Conservation (phyloP, 129 eudicot species). For the Flaveria trinervia region DNA sequence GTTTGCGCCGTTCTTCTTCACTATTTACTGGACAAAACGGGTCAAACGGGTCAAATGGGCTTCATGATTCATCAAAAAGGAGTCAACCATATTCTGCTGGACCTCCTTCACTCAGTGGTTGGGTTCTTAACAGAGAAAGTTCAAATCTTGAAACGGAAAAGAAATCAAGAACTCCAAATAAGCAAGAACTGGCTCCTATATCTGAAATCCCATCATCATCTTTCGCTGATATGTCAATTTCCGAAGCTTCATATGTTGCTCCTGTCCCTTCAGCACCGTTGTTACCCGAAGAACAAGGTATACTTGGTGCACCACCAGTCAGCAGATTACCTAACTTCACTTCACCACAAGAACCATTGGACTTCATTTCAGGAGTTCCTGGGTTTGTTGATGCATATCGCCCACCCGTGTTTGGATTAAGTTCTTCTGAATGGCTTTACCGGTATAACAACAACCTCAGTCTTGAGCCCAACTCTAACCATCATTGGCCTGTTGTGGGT, state of each 20-base stretch:
- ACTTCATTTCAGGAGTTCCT: conserved; percentile 36
- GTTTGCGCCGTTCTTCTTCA: conserved; percentile 68
- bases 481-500: conserved; percentile 42
- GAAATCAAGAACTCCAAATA: conserved; percentile 37
- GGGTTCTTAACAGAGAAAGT: conserved; percentile 65
- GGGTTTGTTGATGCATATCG: conserved; percentile 55
- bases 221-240: conserved; percentile 47
- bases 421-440: conserved; percentile 86
- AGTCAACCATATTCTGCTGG: conserved; percentile 49
- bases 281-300: conserved; percentile 63
- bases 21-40: conserved; percentile 45
- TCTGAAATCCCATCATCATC: conserved; percentile 52
- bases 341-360: conserved; percentile 31
- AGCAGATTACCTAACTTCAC: conserved; percentile 32
- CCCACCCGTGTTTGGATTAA: conserved; percentile 65
- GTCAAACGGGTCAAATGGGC: conserved; percentile 18
- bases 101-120: conserved; percentile 93
- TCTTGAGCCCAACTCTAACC: conserved; percentile 40
- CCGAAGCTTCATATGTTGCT: conserved; percentile 41
- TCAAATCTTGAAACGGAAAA: conserved; percentile 45
- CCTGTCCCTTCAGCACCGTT: conserved; percentile 85
- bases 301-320: conserved; percentile 66
- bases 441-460: conserved; percentile 63
- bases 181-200: conserved; percentile 58
- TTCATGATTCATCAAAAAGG: conserved; percentile 35